Evolutionary conservation across 1,139 yeast genomes (phyloP), one percentile per base, ranked within the genome.

Genomic region (Saccharomyces pastorianus): DNA sequence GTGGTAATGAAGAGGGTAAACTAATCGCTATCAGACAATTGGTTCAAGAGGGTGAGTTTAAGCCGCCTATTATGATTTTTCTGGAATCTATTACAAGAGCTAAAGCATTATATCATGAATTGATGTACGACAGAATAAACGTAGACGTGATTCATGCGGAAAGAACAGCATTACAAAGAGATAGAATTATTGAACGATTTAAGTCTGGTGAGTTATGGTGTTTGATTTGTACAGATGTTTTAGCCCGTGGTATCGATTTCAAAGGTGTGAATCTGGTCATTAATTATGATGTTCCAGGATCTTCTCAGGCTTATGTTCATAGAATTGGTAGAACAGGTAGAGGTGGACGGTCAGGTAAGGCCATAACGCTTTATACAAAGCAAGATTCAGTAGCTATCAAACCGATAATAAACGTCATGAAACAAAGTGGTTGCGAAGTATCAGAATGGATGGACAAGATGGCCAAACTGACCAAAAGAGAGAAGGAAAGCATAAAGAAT

Each of bases 301-400:
- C 87, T 51, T 89, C 98, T 0, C 98, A 93, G 70, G 85, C 96
- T 0, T 95, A 95, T 69, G 96, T 95, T 48, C 99, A 95, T 71
- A 82, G 99, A 73, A 89, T 95, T 64, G 99, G 99, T 71, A 86
- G 99, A 76, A 93, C 99, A 1, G 99, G 99, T 61, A 85, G 99
- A 77, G 96, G 91, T 51, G 96, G 96, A 1, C 82, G 86, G 60
- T 65, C 73, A 2, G 99, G 99, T 57, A 80, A 78, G 62, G 97
- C 99, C 0, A 82, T 93, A 26, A 95, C 99, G 0, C 85, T 91
- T 61, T 95, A 88, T 75, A 90, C 99, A 26, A 91, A 90, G 68
- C 96, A 88, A 59, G 99, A 95, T 67, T 74, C 81, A 11, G 72
- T 79, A 54, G 82, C 88, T 2, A 78, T 93, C 50, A 88, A 87